phyloP scores from a whole-genome alignment of 768 basidiomycete species.

The Basidioascus undulatus region DNA sequence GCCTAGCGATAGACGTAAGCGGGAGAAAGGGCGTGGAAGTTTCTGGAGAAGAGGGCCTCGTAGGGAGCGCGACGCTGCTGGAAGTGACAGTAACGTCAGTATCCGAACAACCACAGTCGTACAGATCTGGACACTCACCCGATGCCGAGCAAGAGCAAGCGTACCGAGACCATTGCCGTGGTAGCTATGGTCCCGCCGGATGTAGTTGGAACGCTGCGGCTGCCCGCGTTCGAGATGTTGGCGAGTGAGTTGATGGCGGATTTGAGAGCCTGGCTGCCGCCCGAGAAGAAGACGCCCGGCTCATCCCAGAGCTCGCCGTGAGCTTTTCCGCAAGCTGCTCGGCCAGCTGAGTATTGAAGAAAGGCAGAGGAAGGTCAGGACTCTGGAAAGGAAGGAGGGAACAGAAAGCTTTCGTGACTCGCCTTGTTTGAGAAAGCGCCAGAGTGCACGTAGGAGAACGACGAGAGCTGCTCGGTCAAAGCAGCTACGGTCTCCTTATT shows the following conservation, averaged over 20 bases:
- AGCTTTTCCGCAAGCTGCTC: conserved; percentile 6
- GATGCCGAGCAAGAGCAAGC: conserved; percentile 2
- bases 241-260: conserved; percentile 10
- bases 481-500: conserved; percentile 8
- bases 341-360: not conserved
- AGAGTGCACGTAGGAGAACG: conserved; percentile 7
- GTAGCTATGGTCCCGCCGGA: conserved; percentile 10
- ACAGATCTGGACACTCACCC: not conserved
- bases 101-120: not conserved
- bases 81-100: not conserved
- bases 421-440: not conserved
- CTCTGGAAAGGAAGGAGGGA: not conserved
- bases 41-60: conserved; percentile 3
- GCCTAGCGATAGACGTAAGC: conserved; percentile 5
- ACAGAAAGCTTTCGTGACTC: not conserved
- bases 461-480: conserved; percentile 6
- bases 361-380: not conserved
- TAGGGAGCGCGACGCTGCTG: conserved; percentile 6
- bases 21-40: conserved; percentile 8
- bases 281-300: conserved; percentile 4
- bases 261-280: conserved; percentile 10
- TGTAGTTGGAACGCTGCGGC: conserved; percentile 7
- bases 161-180: conserved; percentile 13
- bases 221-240: conserved; percentile 11
- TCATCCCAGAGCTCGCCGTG: conserved; percentile 4